These are phyloP conservation scores for Fraxinus ornus DNA, from an alignment of 305 asterid species.

Conservation along the genomic window DNA sequence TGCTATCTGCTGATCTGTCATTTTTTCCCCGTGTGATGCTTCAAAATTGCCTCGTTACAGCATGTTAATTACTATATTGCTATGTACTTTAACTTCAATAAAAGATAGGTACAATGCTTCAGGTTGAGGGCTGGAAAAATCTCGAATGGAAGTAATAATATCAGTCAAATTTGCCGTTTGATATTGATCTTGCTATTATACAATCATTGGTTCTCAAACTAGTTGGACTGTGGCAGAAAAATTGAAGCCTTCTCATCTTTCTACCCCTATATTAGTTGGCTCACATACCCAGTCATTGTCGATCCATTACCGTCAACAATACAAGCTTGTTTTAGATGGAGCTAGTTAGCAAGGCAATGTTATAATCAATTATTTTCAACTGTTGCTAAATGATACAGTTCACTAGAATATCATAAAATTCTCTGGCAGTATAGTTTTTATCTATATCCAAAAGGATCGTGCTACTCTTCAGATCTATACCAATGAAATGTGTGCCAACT, in stretches of 20 bases:
- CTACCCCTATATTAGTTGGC: not conserved
- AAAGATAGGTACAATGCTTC: slow-evolving; percentile 1
- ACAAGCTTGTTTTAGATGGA: not conserved
- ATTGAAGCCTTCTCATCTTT: slow-evolving; percentile 4
- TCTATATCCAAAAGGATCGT: not conserved
- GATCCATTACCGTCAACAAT: not conserved
- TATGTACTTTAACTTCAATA: not conserved
- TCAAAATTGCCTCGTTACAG: not conserved
- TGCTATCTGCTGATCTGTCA: not conserved
- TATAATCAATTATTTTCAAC: too few relatives aligned
- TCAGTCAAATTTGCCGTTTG: not conserved
- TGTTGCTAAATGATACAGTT: not conserved
- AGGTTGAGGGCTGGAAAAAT: not conserved
- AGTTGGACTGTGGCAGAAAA: not conserved
- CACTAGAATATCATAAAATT: not conserved
- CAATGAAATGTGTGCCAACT: not conserved
- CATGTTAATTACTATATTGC: not conserved
- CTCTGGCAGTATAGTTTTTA: not conserved
- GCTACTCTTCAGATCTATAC: not conserved
- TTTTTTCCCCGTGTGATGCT: not conserved
- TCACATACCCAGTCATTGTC: not conserved
- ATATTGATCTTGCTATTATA: not conserved
- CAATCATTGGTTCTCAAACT: not conserved
- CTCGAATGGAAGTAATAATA: not conserved
- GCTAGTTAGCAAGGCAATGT: not conserved